Conservation (phyloP, 2,329 filamentous ascomycete species). For the Geosmithia flava region DNA sequence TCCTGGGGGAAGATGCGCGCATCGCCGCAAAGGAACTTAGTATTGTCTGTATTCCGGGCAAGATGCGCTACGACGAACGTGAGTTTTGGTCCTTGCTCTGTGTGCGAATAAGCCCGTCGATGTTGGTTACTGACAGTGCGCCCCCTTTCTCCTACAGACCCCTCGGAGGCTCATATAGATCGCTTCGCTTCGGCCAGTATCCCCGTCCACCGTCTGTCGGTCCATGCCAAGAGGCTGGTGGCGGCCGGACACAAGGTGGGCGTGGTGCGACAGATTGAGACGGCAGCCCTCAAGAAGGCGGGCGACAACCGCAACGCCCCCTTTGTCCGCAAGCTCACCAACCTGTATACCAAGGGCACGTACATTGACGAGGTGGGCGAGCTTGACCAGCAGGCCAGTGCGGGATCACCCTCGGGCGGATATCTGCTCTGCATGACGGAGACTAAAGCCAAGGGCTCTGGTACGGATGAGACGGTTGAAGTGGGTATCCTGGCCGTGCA, state of each 20-base stretch:
- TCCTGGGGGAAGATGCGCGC: conserved; percentile 91
- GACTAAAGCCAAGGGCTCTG: conserved; percentile 61
- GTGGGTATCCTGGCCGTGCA: conserved; percentile 91
- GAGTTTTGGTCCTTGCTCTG: conserved; percentile 2
- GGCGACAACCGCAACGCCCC: conserved; percentile 90
- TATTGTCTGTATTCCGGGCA: conserved; percentile 94
- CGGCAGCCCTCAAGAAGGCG: conserved; percentile 86
- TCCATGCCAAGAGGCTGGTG: conserved; percentile 89
- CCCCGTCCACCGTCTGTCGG: conserved; percentile 78
- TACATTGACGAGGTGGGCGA: conserved; percentile 91
- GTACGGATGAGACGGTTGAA: conserved; percentile 86
- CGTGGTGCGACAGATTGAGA: conserved; percentile 88
- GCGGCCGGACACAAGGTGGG: conserved; percentile 92
- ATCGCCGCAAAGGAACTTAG: conserved; percentile 80
- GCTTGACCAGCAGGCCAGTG: conserved; percentile 39
- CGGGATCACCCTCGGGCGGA: conserved; percentile 51
- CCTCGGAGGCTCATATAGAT: conserved; percentile 83
- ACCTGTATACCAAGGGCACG: conserved; percentile 94
- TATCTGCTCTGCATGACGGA: conserved; percentile 92
- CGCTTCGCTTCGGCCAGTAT: conserved; percentile 94
- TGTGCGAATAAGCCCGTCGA: neutral
- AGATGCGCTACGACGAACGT: conserved; percentile 87
- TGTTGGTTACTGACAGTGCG: neutral
- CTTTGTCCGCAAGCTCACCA: conserved; percentile 86
- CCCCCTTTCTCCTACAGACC: conserved; percentile 33